These are phyloP conservation scores for Pythium chondricola DNA, from an alignment of 352 stramenopile species.

Conservation along the genomic window DNA sequence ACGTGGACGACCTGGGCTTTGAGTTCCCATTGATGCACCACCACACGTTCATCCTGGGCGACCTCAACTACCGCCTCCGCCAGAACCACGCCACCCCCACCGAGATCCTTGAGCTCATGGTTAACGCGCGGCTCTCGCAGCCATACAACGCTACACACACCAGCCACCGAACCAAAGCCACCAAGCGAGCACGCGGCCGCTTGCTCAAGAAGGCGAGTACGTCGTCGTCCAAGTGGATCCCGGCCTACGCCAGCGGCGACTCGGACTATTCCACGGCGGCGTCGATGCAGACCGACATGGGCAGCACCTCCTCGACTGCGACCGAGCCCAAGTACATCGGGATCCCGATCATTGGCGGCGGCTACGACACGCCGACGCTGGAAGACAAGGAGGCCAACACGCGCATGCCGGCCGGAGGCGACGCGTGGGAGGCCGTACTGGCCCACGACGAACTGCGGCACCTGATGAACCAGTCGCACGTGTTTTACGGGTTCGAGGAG, in stretches of 20 bases:
- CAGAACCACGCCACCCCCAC: constrained; percentile 40
- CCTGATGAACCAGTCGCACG: constrained; percentile 32
- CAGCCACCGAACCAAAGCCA: too few relatives aligned
- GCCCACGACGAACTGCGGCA: constrained; percentile 66
- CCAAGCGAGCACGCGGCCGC: too few relatives aligned
- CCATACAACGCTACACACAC: background rate
- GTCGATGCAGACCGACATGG: too few relatives aligned
- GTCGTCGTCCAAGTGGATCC: too few relatives aligned
- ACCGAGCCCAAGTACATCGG: background rate
- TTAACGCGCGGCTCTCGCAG: constrained; percentile 12
- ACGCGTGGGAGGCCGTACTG: constrained; percentile 62
- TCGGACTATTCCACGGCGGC: background rate
- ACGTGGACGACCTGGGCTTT: constrained; percentile 74
- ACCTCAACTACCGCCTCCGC: constrained; percentile 88
- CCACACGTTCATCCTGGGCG: constrained; percentile 85
- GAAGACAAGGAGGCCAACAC: constrained; percentile 1
- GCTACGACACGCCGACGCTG: constrained; percentile 1
- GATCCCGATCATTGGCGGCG: background rate
- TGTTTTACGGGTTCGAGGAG: constrained; percentile 79
- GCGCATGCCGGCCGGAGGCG: constrained; percentile 5
- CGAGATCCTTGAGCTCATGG: constrained; percentile 61
- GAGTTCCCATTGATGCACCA: constrained; percentile 84
- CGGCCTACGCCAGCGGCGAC: too few relatives aligned
- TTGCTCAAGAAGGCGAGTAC: too few relatives aligned
- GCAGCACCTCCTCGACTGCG: background rate